phyloP scores from a whole-genome alignment of 73 alveolate genomes.

The Stentor roeselii region DNA sequence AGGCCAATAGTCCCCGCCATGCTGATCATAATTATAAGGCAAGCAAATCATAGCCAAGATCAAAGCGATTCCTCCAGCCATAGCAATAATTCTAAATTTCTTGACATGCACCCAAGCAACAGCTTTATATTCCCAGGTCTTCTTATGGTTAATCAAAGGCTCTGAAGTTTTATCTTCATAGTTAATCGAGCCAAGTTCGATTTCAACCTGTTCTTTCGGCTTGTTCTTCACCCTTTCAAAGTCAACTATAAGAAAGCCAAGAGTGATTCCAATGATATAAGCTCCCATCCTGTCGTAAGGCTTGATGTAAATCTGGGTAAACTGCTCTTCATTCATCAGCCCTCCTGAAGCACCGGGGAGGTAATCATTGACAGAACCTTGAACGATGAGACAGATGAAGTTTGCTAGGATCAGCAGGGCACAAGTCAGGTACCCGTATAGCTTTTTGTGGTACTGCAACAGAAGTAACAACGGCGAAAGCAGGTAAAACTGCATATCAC shows the following conservation, averaged over 20 bases:
- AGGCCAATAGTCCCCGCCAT: neutral
- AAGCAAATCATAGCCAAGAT: neutral
- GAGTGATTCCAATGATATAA: neutral
- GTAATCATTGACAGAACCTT: neutral
- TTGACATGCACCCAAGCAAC: neutral
- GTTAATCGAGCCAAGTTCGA: neutral
- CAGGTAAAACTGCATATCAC: conserved; percentile 43
- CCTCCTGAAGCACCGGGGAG: neutral
- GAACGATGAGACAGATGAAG: neutral
- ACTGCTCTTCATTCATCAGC: neutral
- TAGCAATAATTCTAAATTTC: neutral
- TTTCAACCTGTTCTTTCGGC: neutral
- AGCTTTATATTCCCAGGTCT: neutral
- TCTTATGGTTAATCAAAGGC: neutral
- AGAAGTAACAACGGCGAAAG: conserved; percentile 11
- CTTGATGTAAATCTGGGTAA: neutral
- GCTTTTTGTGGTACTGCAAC: neutral
- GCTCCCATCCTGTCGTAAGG: conserved; percentile 7
- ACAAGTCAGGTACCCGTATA: neutral
- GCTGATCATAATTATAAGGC: conserved; percentile 4
- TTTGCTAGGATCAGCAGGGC: neutral
- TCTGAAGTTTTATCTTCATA: too few species aligned
- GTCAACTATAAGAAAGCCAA: neutral
- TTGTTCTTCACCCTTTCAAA: neutral
- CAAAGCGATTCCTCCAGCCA: neutral